A percentile compares a stretch with the other conserved stretches of the same genome.
These are phyloP conservation scores for Yarrowia porcina DNA, from an alignment of 805 yeast species.

Conservation along the genomic window DNA sequence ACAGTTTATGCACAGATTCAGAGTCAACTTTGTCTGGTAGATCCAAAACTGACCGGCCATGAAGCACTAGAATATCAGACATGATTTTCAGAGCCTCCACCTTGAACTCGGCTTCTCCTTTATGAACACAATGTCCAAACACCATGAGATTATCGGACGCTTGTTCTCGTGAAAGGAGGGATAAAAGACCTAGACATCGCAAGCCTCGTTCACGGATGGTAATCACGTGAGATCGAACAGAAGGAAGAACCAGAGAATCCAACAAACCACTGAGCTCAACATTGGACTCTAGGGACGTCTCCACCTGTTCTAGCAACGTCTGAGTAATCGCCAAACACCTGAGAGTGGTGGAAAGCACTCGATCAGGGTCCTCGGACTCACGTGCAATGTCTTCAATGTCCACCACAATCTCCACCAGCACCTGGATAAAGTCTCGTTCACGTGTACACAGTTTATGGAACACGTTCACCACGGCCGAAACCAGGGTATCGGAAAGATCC, in stretches of 20 bases:
- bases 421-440: conserved; percentile 79
- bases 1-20: conserved; percentile 61
- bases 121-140: conserved; percentile 66
- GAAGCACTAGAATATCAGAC: conserved; percentile 72
- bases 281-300: conserved; percentile 62
- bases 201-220: conserved; percentile 63
- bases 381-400: conserved; percentile 70
- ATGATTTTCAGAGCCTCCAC: conserved; percentile 64
- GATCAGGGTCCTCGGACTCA: conserved; percentile 41
- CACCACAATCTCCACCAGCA: conserved; percentile 79
- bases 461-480: conserved; percentile 58
- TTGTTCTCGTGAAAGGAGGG: conserved; percentile 60
- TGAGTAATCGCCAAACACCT: conserved; percentile 57
- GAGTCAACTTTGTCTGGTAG: conserved; percentile 56
- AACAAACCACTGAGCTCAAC: conserved; percentile 64
- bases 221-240: conserved; percentile 58
- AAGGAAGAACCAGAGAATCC: conserved; percentile 75
- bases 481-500: conserved; percentile 51
- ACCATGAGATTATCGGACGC: conserved; percentile 64
- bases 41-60: conserved; percentile 68
- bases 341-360: conserved; percentile 50
- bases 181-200: conserved; percentile 73
- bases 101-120: conserved; percentile 61
- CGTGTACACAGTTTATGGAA: conserved; percentile 67
- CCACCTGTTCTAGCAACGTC: conserved; percentile 63